Conservation (phyloP, 352 stramenopile genomes). For the Blastocystis sp. region DNA sequence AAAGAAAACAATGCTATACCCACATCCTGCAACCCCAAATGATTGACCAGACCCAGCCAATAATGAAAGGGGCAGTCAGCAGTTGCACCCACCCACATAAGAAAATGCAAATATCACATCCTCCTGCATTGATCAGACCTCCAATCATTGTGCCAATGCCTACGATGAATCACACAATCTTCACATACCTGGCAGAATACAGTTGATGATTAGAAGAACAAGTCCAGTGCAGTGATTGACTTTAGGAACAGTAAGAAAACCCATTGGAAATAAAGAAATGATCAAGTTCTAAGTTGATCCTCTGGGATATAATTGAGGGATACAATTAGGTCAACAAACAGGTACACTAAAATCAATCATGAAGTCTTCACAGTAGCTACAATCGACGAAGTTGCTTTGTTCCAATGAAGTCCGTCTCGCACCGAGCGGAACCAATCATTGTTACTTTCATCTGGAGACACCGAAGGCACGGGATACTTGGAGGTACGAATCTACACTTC, state of each 20-base stretch:
- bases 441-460: slow-evolving; percentile 79
- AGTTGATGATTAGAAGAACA: slow-evolving; percentile 56
- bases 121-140: neutral
- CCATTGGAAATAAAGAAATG: slow-evolving; percentile 42
- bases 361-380: neutral
- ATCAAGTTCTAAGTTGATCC: neutral
- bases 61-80: slow-evolving; percentile 49
- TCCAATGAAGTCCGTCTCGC: slow-evolving; percentile 84
- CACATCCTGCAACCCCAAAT: slow-evolving; percentile 56
- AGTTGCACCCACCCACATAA: slow-evolving; percentile 39
- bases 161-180: neutral
- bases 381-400: slow-evolving; percentile 70
- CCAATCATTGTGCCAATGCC: slow-evolving; percentile 56
- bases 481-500: slow-evolving; percentile 65
- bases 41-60: slow-evolving; percentile 51
- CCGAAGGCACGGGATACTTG: slow-evolving; percentile 77
- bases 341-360: neutral
- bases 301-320: neutral
- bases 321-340: slow-evolving; percentile 8
- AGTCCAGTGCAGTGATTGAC: slow-evolving; percentile 55
- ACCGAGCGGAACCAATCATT: slow-evolving; percentile 83
- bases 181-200: slow-evolving; percentile 13
- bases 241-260: slow-evolving; percentile 55
- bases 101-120: slow-evolving; percentile 52
- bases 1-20: neutral